Evolutionary conservation across 2,329 filamentous ascomycete genomes (phyloP).

Genomic region (Geosmithia flava): DNA sequence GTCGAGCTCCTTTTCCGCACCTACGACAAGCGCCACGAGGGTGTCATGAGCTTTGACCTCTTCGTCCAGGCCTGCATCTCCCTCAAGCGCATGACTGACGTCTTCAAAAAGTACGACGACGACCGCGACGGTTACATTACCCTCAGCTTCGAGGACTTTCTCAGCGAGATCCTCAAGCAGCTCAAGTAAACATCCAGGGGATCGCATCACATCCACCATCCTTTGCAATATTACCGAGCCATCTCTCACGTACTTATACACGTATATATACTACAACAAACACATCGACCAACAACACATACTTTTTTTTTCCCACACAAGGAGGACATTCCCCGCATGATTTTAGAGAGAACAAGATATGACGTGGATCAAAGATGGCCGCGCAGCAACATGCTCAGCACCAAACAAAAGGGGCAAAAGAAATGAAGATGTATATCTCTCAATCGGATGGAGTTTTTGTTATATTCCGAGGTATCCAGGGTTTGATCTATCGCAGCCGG

Average conservation of each 20-base stretch:
- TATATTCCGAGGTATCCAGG: no score
- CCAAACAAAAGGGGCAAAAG: neutral
- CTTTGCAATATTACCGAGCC: no score
- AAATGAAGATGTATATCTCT: neutral
- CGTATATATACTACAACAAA: neutral
- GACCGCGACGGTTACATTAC: conserved; percentile 91
- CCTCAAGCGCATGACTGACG: conserved; percentile 96
- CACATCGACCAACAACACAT: neutral
- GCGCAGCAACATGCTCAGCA: neutral
- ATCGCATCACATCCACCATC: no score
- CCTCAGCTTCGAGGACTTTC: conserved; percentile 69
- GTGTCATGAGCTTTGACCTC: conserved; percentile 79
- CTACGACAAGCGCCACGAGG: conserved; percentile 66
- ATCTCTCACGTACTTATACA: neutral
- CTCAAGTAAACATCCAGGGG: conserved; percentile 26
- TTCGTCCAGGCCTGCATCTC: conserved; percentile 97
- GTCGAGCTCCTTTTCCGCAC: conserved; percentile 76
- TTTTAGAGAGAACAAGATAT: neutral
- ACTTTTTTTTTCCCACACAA: neutral
- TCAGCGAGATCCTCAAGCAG: conserved; percentile 55
- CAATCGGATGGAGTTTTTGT: neutral
- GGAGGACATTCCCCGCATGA: neutral
- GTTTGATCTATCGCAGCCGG: no score
- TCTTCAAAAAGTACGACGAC: conserved; percentile 97
- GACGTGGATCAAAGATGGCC: neutral